phyloP scores from a whole-genome alignment of 2,329 filamentous ascomycete species.

The Mycosphaerella sp. region DNA sequence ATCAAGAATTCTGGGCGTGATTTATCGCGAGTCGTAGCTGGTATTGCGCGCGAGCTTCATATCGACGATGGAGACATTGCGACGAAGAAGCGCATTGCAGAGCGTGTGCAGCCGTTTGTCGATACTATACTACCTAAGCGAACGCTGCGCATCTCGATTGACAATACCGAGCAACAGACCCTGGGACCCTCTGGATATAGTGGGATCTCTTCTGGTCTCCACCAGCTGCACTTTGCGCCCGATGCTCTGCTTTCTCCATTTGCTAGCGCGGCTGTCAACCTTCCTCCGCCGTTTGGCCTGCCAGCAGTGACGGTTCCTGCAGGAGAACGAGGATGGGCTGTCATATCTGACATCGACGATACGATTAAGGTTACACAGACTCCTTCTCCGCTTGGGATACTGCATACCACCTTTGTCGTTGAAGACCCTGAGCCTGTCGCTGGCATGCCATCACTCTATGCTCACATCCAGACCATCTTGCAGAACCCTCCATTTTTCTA shows the following conservation, averaged over 20 bases:
- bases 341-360: constrained; percentile 89
- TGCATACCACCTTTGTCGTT: constrained; percentile 77
- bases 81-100: constrained; percentile 57
- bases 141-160: constrained; percentile 60
- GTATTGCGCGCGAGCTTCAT: constrained; percentile 63
- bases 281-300: constrained; percentile 33
- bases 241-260: constrained; percentile 14
- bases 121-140: constrained; percentile 68
- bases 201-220: constrained; percentile 31
- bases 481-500: constrained; percentile 77
- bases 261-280: constrained; percentile 21
- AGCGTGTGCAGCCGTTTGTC: constrained; percentile 69
- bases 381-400: constrained; percentile 69
- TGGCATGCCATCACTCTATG: constrained; percentile 83
- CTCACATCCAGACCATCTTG: constrained; percentile 52
- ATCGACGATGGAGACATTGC: constrained; percentile 47
- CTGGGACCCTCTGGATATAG: constrained; percentile 32
- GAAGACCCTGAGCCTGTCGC: constrained; percentile 57
- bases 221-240: constrained; percentile 27
- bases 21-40: constrained; percentile 62
- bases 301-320: constrained; percentile 69
- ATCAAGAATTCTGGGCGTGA: constrained; percentile 62
- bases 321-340: constrained; percentile 70
- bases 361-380: constrained; percentile 91
- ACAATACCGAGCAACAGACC: constrained; percentile 34